Conservation (phyloP, 805 yeast species). For the Metschnikowia matae region DNA sequence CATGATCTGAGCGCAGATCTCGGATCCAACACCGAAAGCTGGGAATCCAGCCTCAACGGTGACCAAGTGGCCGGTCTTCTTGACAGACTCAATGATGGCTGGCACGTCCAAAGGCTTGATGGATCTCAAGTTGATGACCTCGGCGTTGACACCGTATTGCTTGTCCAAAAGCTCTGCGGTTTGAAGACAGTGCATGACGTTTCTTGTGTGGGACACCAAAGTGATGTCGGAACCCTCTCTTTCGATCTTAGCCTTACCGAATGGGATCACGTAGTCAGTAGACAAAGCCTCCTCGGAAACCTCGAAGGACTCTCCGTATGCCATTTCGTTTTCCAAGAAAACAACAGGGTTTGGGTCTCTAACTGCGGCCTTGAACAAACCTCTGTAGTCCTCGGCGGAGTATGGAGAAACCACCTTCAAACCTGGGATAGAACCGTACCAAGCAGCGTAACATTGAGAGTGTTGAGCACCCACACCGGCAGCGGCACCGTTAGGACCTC, state of each 20-base stretch:
- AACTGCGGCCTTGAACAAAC: conserved; percentile 91
- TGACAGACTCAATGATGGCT: conserved; percentile 79
- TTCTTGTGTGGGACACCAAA: conserved; percentile 87
- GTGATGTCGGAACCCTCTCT: conserved; percentile 88
- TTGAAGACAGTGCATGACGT: conserved; percentile 77
- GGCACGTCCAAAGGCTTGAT: conserved; percentile 94
- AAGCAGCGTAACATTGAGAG: conserved; percentile 94
- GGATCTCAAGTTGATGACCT: conserved; percentile 92
- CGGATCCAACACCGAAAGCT: conserved; percentile 97
- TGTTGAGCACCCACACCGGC: conserved; percentile 99
- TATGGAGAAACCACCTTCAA: conserved; percentile 94
- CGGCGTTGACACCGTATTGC: conserved; percentile 84
- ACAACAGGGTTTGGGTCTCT: conserved; percentile 99
- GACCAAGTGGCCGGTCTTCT: conserved; percentile 94
- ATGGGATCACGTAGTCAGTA: conserved; percentile 86
- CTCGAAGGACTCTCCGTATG: conserved; percentile 89
- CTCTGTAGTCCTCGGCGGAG: conserved; percentile 93
- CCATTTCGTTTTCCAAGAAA: conserved; percentile 90
- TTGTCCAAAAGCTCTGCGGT: conserved; percentile 86
- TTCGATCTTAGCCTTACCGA: conserved; percentile 95
- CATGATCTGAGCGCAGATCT: conserved; percentile 95
- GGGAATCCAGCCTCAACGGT: conserved; percentile 98
- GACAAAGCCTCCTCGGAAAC: conserved; percentile 85
- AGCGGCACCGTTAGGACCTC: conserved; percentile 99
- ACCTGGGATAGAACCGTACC: conserved; percentile 99